Evolutionary conservation across 2,329 filamentous ascomycete species (phyloP), one percentile per base, ranked within the genome.

Genomic region (Fusarium camptoceras): DNA sequence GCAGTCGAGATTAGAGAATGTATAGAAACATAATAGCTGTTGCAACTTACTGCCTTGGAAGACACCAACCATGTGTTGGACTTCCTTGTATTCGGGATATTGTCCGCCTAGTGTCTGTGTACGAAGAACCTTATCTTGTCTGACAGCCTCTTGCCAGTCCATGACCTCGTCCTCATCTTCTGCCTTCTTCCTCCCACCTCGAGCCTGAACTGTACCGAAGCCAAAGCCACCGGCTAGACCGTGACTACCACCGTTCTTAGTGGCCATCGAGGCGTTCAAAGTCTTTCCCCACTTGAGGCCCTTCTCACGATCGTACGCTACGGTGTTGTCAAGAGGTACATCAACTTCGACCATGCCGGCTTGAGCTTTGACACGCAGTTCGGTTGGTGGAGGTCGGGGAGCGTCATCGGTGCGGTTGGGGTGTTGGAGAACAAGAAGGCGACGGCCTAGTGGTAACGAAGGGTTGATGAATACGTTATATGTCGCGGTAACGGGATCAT

Each of bases 391-490:
- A 48, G 81, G 75, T 14, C 82, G 81, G 47, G 79, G 73, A 14
- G 81, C 77, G 68, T 91, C 86, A 61, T 88, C 84, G 41, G 85
- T 85, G 68, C 93, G 92, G 81, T 94, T 94, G 27, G 94, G 91
- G 80, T 97, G 97, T 83, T 98, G 94, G 47, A 99, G 88, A 68
- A 98, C 88, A 75, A 95, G 91, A 64, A 94, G 88, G 71, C 91
- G 87, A 63, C 88, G 89, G 75, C 85, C 84, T 18, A 81, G 78
- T 7, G 89, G 85, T 47, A 92, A 87, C 22, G 86, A 83, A 24
- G 93, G 91, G 73, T 94, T 97, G 77, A 97, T 89, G 82, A 91
- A 95, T 79, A 98, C 89, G 77, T 93, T 88, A 86, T 97, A 98
- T 67, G 87, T 89, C 43, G 89, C 86, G 55, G 91, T 85, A 70